Conservation (phyloP, 805 yeast genomes). For the Wickerhamomyces bisporus region DNA sequence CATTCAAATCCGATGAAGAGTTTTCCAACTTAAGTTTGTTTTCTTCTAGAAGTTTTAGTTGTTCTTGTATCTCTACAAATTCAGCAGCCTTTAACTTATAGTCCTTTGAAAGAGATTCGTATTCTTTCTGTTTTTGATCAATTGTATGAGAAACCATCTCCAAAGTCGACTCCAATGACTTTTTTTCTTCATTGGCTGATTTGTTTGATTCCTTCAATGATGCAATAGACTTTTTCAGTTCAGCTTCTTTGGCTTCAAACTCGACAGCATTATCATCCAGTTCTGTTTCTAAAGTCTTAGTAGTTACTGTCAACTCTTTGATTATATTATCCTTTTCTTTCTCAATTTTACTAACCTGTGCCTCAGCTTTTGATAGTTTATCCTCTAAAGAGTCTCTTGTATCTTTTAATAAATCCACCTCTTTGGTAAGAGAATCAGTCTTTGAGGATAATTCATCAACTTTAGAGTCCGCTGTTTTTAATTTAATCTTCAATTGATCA, state of each 20-base stretch:
- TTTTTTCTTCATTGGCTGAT: conserved; percentile 27
- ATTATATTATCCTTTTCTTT: background rate
- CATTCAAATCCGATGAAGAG: too few species aligned
- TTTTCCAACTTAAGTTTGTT: background rate
- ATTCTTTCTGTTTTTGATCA: conserved; percentile 22
- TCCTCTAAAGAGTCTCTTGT: background rate
- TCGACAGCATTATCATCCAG: conserved; percentile 23
- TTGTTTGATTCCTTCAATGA: conserved; percentile 23
- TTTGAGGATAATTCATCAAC: too few species aligned
- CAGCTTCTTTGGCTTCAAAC: conserved; percentile 25
- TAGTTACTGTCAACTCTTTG: conserved; percentile 4
- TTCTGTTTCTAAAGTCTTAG: conserved; percentile 16
- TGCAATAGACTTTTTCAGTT: conserved; percentile 20
- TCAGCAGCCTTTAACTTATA: conserved; percentile 7
- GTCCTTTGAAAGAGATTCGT: conserved; percentile 13
- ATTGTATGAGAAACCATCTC: conserved; percentile 29
- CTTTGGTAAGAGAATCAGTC: too few species aligned
- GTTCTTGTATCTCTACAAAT: background rate
- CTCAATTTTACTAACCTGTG: conserved; percentile 5
- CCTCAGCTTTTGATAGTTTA: background rate
- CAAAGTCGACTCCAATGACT: conserved; percentile 27
- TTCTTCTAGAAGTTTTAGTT: background rate
- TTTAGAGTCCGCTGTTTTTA: too few species aligned
- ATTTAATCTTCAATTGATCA: too few species aligned
- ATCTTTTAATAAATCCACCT: background rate